phyloP scores from a whole-genome alignment of 164 flowering plant species.

The Saururus chinensis region DNA sequence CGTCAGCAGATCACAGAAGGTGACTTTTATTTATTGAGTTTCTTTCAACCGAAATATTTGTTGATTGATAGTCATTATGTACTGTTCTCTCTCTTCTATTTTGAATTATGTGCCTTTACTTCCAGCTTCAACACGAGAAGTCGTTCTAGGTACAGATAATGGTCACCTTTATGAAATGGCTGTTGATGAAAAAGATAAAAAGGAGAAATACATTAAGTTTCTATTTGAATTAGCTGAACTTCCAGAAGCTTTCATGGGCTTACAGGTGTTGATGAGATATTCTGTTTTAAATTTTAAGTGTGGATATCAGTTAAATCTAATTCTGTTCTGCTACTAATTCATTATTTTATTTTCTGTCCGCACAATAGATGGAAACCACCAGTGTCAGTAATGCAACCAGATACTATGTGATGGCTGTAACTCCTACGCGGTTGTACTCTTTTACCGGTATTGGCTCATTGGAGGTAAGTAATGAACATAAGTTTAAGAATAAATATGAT shows the following conservation, averaged over 20 bases:
- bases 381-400: constrained; percentile 51
- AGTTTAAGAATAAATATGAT: background rate
- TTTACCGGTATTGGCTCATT: constrained; percentile 82
- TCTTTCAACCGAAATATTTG: background rate
- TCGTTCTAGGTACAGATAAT: constrained; percentile 80
- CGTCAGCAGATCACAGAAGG: constrained; percentile 94
- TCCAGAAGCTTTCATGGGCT: constrained; percentile 88
- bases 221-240: constrained; percentile 72
- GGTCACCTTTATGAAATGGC: constrained; percentile 88
- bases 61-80: background rate
- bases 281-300: background rate
- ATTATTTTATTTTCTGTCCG: constrained; percentile 1
- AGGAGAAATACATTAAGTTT: constrained; percentile 79
- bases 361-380: constrained; percentile 84
- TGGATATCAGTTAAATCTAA: background rate
- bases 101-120: background rate
- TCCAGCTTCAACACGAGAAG: constrained; percentile 83
- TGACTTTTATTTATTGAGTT: constrained; percentile 9
- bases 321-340: background rate
- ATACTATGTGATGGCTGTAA: constrained; percentile 92
- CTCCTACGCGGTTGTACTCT: constrained; percentile 90
- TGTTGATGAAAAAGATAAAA: constrained; percentile 95
- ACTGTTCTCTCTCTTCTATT: constrained; percentile 3
- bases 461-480: constrained; percentile 46
- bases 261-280: constrained; percentile 39